Base-by-base conservation (phyloP, 768 basidiomycete genomes). In the Rhizopogon roseolus region DNA sequence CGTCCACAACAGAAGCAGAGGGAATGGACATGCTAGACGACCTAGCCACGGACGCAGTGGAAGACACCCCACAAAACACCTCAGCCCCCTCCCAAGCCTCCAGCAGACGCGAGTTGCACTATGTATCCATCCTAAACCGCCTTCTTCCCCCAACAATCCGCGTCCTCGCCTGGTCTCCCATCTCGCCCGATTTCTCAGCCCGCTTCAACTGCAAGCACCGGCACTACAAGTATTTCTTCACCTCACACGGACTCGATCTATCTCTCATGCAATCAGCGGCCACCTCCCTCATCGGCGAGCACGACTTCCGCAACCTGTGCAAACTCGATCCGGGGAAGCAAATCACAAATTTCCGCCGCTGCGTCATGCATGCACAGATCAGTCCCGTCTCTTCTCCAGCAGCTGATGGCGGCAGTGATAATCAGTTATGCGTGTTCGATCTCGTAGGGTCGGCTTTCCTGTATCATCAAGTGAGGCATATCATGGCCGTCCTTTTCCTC, bases 221-320 rank as follows among this genome's bases (percentile, higher is more conserved):
- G 37, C 96, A 99, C 67, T 98, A 99, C 83, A 98, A 96, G 65
- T 99, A 98, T 72, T 96, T 98, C 70, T 98, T 99, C 76, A 80
- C 84, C 34, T 70, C 82, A 0, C 71, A 76, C 32, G 71, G 71
- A 29, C 82, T 98, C 51, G 82, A 95, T 69, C 66, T 95, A 28
- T 63, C 72, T 2, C 77, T 74, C 43, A 98, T 98, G 94, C 80
- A 78, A 56, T 76, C 80, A 34, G 95, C 83, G 1, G 91, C 91
- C 0, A 57, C 72, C 2, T 73, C 79, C 6, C 76, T 99, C 45
- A 69, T 93, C 28, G 96, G 96, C 36, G 84, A 88, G 57, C 94
- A 98, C 73, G 96, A 98, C 71, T 98, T 97, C 64, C 84, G 95
- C 14, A 98, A 98, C 64, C 77, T 98, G 34, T 97, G 92, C 76